Percentiles rank a stretch among this genome's conserved stretches.
phyloP scores from a whole-genome alignment of 768 basidiomycete genomes.

The Suillus subluteus region DNA sequence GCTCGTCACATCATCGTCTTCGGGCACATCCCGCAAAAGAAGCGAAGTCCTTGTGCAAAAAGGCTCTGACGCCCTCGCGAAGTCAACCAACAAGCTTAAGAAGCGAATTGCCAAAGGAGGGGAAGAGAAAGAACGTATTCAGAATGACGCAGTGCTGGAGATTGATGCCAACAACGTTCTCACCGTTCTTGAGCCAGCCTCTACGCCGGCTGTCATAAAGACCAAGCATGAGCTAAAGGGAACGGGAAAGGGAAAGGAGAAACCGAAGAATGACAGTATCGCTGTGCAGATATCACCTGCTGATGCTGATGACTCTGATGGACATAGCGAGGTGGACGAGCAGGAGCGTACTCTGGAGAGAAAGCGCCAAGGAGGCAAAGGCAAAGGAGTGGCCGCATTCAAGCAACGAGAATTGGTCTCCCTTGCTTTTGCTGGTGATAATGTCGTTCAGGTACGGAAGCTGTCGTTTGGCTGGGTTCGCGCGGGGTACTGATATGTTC shows the following conservation, averaged over 20 bases:
- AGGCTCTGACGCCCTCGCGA: constrained; percentile 58
- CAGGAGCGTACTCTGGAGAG: constrained; percentile 57
- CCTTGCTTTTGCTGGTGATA: constrained; percentile 95
- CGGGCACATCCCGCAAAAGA: constrained; percentile 64
- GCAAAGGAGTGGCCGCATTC: constrained; percentile 62
- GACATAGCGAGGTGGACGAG: constrained; percentile 68
- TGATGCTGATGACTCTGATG: constrained; percentile 52
- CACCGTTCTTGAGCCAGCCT: constrained; percentile 18
- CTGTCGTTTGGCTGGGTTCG: background rate
- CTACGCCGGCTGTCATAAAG: background rate
- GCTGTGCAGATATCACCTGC: background rate
- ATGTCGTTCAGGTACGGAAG: constrained; percentile 80
- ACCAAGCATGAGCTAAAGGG: constrained; percentile 18
- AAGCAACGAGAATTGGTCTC: constrained; percentile 92
- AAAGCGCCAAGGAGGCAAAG: constrained; percentile 46
- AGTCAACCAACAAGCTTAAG: constrained; percentile 75
- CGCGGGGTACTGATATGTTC: constrained; percentile 3
- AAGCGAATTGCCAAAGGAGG: constrained; percentile 61
- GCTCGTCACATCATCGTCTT: constrained; percentile 52
- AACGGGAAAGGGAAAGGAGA: constrained; percentile 22
- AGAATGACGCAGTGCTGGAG: constrained; percentile 81
- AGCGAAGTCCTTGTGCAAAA: constrained; percentile 78
- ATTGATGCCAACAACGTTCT: constrained; percentile 48
- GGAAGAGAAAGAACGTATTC: constrained; percentile 59
- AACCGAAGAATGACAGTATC: constrained; percentile 1